phyloP scores from a whole-genome alignment of 148 eudicot genomes.

The Fagopyrum esculentum region DNA sequence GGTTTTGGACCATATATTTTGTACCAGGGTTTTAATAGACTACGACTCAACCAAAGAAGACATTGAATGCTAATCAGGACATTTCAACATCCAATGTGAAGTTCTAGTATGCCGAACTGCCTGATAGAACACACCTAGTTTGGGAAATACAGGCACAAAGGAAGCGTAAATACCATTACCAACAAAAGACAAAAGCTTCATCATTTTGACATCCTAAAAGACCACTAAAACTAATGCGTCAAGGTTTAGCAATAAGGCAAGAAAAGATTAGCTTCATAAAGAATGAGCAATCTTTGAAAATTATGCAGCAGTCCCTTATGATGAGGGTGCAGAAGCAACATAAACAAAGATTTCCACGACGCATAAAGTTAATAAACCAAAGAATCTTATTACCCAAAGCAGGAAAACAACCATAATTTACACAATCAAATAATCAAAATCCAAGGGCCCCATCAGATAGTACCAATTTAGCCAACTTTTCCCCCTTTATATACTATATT shows the following conservation, averaged over 20 bases:
- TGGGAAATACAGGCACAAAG: not conserved
- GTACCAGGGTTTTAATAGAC: not conserved
- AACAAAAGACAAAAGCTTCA: not conserved
- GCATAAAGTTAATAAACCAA: not conserved
- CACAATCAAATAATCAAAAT: not conserved
- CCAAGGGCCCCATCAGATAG: not conserved
- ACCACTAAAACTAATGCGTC: not conserved
- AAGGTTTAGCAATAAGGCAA: not conserved
- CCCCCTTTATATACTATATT: conserved; percentile 3
- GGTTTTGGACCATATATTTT: not conserved
- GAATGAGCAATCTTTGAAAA: not conserved
- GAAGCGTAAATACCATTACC: not conserved
- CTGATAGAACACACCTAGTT: not conserved
- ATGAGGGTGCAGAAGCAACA: not conserved
- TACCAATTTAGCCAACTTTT: conserved; percentile 4
- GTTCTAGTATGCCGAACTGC: not conserved
- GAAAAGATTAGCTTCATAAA: not conserved
- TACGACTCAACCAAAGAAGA: not conserved
- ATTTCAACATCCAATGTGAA: not conserved
- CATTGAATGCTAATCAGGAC: not conserved
- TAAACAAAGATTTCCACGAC: not conserved
- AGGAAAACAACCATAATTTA: not conserved
- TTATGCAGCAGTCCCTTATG: not conserved
- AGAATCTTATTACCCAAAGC: not conserved
- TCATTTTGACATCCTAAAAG: not conserved